Evolutionary conservation across 176 grass and related monocot genomes (phyloP).

Genomic region (Paspalum vaginatum): DNA sequence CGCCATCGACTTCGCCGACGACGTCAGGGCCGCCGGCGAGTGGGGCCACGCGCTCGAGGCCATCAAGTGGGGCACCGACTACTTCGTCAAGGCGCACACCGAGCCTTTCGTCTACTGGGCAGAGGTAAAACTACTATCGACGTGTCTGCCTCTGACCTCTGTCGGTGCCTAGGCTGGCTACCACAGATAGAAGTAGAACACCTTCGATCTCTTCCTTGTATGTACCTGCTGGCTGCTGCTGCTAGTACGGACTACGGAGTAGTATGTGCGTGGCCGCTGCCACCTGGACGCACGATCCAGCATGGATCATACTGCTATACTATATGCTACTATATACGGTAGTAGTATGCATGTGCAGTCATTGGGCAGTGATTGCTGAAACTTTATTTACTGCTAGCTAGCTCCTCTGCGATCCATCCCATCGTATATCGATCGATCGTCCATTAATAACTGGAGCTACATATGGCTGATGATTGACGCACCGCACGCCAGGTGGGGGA

Average conservation of each 20-base stretch:
- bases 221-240: neutral
- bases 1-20: constrained; percentile 69
- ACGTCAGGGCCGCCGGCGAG: constrained; percentile 64
- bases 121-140: constrained; percentile 50
- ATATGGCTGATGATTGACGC: too few relatives aligned
- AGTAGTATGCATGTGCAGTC: too few relatives aligned
- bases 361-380: too few relatives aligned
- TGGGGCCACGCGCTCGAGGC: constrained; percentile 71
- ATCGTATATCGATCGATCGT: too few relatives aligned
- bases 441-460: too few relatives aligned
- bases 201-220: neutral
- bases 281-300: neutral
- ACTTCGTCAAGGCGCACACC: constrained; percentile 96
- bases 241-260: too few relatives aligned
- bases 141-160: neutral
- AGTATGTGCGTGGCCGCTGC: neutral
- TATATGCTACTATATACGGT: too few relatives aligned
- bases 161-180: neutral
- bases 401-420: too few relatives aligned
- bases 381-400: too few relatives aligned
- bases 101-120: constrained; percentile 87
- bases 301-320: too few relatives aligned
- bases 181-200: too few relatives aligned
- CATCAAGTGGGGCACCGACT: constrained; percentile 97
- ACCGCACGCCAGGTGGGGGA: constrained; percentile 97